Percentiles rank a stretch among this genome's conserved stretches.
These are phyloP conservation scores for Delonix regia DNA, from an alignment of 306 rosid species.

Conservation along the genomic window DNA sequence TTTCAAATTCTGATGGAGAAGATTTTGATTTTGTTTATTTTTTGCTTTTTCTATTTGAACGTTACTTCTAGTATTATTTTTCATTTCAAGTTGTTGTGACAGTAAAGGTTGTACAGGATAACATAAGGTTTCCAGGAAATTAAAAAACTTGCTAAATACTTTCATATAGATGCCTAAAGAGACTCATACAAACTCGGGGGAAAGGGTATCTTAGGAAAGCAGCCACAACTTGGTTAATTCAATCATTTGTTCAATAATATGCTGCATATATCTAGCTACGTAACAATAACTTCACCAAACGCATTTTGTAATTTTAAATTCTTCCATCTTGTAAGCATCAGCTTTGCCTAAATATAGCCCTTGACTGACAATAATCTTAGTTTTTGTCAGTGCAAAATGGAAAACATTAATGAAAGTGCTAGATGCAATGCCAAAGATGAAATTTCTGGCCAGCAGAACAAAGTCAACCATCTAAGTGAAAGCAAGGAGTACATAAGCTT, in stretches of 20 bases:
- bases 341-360: not conserved
- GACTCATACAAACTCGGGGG: not conserved
- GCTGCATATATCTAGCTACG: not conserved
- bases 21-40: not conserved
- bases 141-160: not conserved
- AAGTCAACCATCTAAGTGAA: not conserved
- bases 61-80: not conserved
- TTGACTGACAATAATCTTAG: not conserved
- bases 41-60: not conserved
- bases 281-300: not conserved
- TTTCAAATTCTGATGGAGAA: not conserved
- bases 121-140: too few species aligned
- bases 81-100: not conserved
- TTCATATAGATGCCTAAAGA: not conserved
- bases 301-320: not conserved
- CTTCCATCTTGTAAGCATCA: not conserved
- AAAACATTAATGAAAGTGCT: not conserved
- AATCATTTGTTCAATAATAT: not conserved
- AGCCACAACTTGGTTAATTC: not conserved
- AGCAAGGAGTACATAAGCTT: not conserved
- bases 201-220: not conserved
- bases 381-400: not conserved
- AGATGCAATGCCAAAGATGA: not conserved
- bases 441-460: not conserved
- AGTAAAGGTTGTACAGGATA: not conserved